Percentiles rank a stretch among this genome's conserved stretches.
phyloP scores from a whole-genome alignment of 129 eudicot genomes.

The Ambrosia artemisiifolia region DNA sequence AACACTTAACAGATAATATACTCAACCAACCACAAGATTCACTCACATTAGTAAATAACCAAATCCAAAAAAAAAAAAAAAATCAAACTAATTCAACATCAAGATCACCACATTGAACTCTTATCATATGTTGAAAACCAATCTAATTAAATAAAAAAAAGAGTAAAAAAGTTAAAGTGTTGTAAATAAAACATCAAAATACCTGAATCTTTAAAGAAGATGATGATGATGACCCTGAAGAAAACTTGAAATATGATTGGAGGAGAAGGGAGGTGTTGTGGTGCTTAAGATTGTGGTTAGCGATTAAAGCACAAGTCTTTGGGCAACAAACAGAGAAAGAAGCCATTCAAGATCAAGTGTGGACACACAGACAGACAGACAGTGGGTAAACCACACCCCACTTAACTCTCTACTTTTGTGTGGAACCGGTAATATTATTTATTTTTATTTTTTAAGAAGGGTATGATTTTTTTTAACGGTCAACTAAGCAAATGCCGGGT shows the following conservation, averaged over 20 bases:
- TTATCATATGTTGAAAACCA: not conserved
- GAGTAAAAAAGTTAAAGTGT: no score
- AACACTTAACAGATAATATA: no score
- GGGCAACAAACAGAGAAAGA: conserved; percentile 57
- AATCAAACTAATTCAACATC: not conserved
- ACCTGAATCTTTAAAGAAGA: conserved; percentile 31
- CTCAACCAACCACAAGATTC: no score
- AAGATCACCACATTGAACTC: not conserved
- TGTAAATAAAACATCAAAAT: not conserved
- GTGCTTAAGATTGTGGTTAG: conserved; percentile 16
- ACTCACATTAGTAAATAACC: no score
- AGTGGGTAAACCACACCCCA: not conserved
- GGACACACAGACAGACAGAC: no score
- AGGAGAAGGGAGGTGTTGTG: conserved; percentile 16
- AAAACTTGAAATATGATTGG: conserved; percentile 31
- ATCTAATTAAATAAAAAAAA: no score
- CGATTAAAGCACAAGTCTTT: conserved; percentile 30
- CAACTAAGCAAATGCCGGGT: no score
- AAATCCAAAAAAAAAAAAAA: no score
- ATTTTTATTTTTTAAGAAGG: no score
- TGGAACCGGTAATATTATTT: not conserved
- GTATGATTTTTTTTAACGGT: no score
- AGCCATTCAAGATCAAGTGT: conserved; percentile 35
- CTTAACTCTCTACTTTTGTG: not conserved
- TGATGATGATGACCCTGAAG: conserved; percentile 6